These are phyloP conservation scores for Cladosporium oxysporum DNA, from an alignment of 2,329 filamentous ascomycete species.

Conservation along the genomic window DNA sequence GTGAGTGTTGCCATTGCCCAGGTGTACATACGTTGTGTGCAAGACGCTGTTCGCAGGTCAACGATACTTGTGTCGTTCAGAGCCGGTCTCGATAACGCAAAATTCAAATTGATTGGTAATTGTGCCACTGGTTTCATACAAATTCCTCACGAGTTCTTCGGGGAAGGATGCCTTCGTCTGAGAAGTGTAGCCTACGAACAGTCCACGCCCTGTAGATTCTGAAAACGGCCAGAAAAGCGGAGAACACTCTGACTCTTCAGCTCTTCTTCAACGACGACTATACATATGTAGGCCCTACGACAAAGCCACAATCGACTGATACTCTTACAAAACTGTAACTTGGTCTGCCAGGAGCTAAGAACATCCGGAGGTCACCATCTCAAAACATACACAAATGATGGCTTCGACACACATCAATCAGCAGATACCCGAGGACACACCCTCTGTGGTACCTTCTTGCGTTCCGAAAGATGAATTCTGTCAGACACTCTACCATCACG, in stretches of 20 bases:
- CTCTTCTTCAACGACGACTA: neutral
- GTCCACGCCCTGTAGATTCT: neutral
- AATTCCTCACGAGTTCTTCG: neutral
- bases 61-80: neutral
- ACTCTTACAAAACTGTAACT: neutral
- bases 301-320: neutral
- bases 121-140: neutral
- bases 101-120: neutral
- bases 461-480: constrained; percentile 23
- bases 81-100: neutral
- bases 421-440: neutral
- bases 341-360: neutral
- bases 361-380: neutral
- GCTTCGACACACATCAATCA: neutral
- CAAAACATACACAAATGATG: neutral
- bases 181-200: neutral
- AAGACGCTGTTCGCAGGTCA: neutral
- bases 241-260: neutral
- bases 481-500: constrained; percentile 24
- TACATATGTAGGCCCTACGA: neutral
- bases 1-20: neutral
- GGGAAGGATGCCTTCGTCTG: neutral
- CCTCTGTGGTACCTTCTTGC: neutral
- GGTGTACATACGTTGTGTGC: neutral
- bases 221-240: neutral